Base-by-base conservation (phyloP, 495 filamentous ascomycete species). In the Aspergillus homomorphus region DNA sequence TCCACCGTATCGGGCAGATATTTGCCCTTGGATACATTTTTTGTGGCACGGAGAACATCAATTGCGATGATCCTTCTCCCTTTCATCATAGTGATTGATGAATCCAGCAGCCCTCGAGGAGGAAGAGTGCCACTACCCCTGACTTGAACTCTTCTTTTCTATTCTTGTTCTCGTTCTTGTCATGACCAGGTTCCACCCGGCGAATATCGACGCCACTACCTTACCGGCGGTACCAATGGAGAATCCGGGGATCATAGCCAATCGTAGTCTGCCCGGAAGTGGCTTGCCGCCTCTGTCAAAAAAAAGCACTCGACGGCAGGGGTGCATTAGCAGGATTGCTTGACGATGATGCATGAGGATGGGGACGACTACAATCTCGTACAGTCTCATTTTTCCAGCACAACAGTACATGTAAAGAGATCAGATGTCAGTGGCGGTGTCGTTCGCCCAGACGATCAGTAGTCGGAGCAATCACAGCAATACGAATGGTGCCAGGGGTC, bases 1-100 rank as follows among this genome's bases (percentile, higher is more conserved):
- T 61, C 71, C 69, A 71, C 68, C 56, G 16, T 19, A 38, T 38
- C 33, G 33, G 33, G 33, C 4, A 38, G 33, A 38, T 51, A 24
- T 57, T 56, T 61, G 61, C 57, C 51, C 48, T 50, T 20, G 30
- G 45, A 58, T 38, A 12, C 33, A 38, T 38, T 38, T 38, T 12
- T 12, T 7, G 4, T 38, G 33, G 33, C 33, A 38, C 15, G 7
- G 4, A 38, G 33, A 10, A 38, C 33, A 38, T 2, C 33, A 38
- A 14, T 38, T 38, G 15, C 33, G 33, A 38, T 38, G 33, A 38
- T 38, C 33, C 33, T 38, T 38, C 33, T 38, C 33, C 33, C 33
- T 38, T 38, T 38, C 33, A 38, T 38, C 33, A 38, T 38, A 28
- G 26, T 28, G 26, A 9, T 28, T 9, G 26, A 28, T 3, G 9